Percentiles rank a stretch among this genome's conserved stretches.
These are phyloP conservation scores for Chlamydomonas eustigma DNA, from an alignment of 139 green algal species.

Conservation along the genomic window DNA sequence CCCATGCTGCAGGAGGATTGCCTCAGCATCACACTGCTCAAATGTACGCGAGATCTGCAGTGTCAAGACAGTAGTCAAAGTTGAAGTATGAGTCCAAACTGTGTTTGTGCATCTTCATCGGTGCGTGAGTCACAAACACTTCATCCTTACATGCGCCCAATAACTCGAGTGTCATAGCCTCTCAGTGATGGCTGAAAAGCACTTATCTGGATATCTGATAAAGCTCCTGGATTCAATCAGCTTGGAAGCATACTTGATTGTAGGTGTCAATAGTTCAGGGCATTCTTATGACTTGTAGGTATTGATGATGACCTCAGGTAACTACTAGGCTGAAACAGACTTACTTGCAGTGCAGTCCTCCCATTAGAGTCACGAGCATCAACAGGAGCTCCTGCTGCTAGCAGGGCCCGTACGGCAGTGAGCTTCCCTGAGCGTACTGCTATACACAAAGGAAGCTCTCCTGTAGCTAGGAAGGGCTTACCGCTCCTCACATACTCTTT, in stretches of 20 bases:
- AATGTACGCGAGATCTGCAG: slow-evolving; percentile 26
- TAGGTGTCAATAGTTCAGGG: too few species aligned
- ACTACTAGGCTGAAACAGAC: too few species aligned
- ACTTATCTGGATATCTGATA: too few species aligned
- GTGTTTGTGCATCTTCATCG: not conserved
- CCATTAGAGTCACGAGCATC: slow-evolving; percentile 17
- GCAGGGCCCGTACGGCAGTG: slow-evolving; percentile 12
- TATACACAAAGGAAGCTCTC: slow-evolving; percentile 22
- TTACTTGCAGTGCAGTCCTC: slow-evolving; percentile 24
- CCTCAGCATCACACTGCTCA: slow-evolving; percentile 36
- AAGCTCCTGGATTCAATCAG: too few species aligned
- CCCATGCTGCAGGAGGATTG: slow-evolving; percentile 27
- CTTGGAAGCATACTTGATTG: too few species aligned
- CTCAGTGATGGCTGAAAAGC: too few species aligned
- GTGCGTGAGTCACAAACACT: not conserved
- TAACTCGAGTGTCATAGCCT: too few species aligned
- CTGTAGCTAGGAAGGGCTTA: not conserved
- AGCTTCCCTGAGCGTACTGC: slow-evolving; percentile 9
- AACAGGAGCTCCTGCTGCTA: slow-evolving; percentile 18
- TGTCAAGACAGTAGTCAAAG: not conserved
- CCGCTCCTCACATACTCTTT: not conserved
- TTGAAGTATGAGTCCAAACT: not conserved
- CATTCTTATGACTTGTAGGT: too few species aligned
- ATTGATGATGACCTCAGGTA: too few species aligned
- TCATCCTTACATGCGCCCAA: too few species aligned